Evolutionary conservation across 805 yeast species (phyloP).

Genomic region (Metschnikowia kunwiensis): DNA sequence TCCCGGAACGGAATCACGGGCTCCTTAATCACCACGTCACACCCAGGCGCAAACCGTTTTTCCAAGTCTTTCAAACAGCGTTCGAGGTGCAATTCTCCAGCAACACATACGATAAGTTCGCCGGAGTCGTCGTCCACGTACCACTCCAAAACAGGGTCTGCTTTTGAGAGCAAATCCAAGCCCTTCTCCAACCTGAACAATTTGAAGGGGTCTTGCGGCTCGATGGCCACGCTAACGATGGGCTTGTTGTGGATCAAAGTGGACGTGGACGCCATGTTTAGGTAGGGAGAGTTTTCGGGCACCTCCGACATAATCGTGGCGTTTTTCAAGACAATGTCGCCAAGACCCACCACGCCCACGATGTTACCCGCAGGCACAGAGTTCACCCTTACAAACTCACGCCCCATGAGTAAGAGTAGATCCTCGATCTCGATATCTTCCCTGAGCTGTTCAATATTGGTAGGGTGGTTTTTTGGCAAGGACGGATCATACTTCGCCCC

Average conservation of each 20-base stretch:
- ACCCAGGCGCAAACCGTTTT: constrained; percentile 83
- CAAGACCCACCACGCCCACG: constrained; percentile 91
- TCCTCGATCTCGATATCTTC: constrained; percentile 61
- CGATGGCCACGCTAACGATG: constrained; percentile 92
- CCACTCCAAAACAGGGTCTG: constrained; percentile 93
- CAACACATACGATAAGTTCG: constrained; percentile 89
- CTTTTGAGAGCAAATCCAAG: constrained; percentile 69
- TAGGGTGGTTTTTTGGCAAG: constrained; percentile 28
- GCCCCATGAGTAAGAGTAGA: constrained; percentile 84
- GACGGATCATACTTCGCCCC: constrained; percentile 86
- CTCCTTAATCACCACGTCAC: constrained; percentile 80
- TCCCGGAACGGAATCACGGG: constrained; percentile 96
- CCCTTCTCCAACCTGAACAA: constrained; percentile 76
- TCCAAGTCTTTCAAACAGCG: constrained; percentile 87
- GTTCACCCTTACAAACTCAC: constrained; percentile 74
- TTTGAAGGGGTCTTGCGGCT: constrained; percentile 83
- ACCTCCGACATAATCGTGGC: constrained; percentile 70
- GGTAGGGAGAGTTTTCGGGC: constrained; percentile 71
- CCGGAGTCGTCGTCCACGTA: constrained; percentile 80
- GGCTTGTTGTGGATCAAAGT: constrained; percentile 66
- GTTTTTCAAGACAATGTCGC: constrained; percentile 74
- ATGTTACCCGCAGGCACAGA: constrained; percentile 93
- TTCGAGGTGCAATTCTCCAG: constrained; percentile 95
- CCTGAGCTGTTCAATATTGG: constrained; percentile 51
- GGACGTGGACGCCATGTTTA: constrained; percentile 53